Conservation (phyloP, 148 eudicot genomes). For the Fallopia convolvulus region DNA sequence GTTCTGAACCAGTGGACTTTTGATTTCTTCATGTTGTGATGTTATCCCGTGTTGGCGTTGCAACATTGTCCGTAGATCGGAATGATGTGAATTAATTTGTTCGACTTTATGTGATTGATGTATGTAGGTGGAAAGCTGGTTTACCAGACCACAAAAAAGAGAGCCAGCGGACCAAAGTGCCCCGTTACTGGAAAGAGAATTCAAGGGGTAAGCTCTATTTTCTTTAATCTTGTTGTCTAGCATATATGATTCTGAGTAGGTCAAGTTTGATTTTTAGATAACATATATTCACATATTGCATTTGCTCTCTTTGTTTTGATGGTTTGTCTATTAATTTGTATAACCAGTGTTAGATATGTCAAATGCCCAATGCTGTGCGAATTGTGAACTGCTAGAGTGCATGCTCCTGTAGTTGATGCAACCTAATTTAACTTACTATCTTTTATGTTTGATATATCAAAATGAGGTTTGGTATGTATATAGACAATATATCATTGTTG, state of each 20-base stretch:
- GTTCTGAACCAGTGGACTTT: background rate
- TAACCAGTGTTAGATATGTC: background rate
- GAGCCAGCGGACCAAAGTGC: slow-evolving; percentile 55
- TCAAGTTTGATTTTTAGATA: background rate
- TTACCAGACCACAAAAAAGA: slow-evolving; percentile 46
- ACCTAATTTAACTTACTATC: background rate
- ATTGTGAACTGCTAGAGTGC: background rate
- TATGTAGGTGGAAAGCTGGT: slow-evolving; percentile 39
- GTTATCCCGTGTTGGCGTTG: background rate
- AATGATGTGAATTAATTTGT: background rate
- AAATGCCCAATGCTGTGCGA: background rate
- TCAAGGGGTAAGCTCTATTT: slow-evolving; percentile 31
- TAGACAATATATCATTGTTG: background rate
- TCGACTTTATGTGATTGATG: background rate
- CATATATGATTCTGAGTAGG: background rate
- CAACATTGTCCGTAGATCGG: background rate
- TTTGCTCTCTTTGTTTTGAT: too few relatives aligned
- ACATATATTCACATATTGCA: background rate
- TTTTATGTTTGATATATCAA: background rate
- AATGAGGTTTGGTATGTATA: background rate
- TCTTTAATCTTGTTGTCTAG: background rate
- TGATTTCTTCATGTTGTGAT: background rate
- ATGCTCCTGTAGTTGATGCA: background rate
- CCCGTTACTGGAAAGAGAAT: slow-evolving; percentile 50
- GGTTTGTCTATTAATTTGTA: too few relatives aligned